Percentiles rank a stretch among this genome's conserved stretches.
phyloP scores from a whole-genome alignment of 257 asterid genomes.

The Thymus mandschuricus region DNA sequence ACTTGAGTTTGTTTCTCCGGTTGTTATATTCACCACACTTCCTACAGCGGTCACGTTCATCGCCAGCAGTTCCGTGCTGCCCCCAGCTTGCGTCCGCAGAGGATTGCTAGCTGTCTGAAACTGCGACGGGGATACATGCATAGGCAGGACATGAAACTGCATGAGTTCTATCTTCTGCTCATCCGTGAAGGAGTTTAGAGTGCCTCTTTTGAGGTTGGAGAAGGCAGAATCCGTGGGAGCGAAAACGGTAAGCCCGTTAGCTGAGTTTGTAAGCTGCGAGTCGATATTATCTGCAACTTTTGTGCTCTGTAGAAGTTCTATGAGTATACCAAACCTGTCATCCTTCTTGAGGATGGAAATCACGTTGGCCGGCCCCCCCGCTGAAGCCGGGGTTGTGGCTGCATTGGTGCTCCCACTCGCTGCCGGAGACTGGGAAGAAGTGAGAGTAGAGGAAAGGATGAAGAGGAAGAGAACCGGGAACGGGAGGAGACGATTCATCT shows the following conservation, averaged over 20 bases:
- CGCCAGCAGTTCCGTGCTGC: slow-evolving; percentile 38
- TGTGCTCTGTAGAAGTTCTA: slow-evolving; percentile 55
- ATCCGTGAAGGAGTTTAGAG: slow-evolving; percentile 46
- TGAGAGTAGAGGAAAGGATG: slow-evolving; percentile 9
- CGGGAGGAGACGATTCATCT: slow-evolving; percentile 19
- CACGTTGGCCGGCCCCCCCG: slow-evolving; percentile 46
- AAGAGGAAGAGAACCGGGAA: not conserved
- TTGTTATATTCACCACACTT: slow-evolving; percentile 44
- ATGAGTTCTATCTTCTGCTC: slow-evolving; percentile 48
- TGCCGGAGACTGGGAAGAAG: slow-evolving; percentile 46
- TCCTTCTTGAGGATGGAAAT: slow-evolving; percentile 62
- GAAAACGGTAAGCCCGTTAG: slow-evolving; percentile 48
- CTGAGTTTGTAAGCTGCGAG: slow-evolving; percentile 44
- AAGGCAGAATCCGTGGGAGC: slow-evolving; percentile 55
- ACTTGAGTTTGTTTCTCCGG: slow-evolving; percentile 53
- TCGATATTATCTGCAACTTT: slow-evolving; percentile 44
- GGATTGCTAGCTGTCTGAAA: slow-evolving; percentile 64
- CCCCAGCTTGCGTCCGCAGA: slow-evolving; percentile 43
- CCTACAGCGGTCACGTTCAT: slow-evolving; percentile 54
- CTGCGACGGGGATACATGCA: slow-evolving; percentile 38
- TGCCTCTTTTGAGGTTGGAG: slow-evolving; percentile 45
- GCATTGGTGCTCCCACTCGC: slow-evolving; percentile 30
- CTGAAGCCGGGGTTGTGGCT: slow-evolving; percentile 22
- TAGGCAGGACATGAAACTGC: slow-evolving; percentile 53
- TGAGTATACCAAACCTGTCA: slow-evolving; percentile 42